Evolutionary conservation across 2,329 filamentous ascomycete species (phyloP), one percentile per base, ranked within the genome.

Genomic region (Fusarium buharicum): DNA sequence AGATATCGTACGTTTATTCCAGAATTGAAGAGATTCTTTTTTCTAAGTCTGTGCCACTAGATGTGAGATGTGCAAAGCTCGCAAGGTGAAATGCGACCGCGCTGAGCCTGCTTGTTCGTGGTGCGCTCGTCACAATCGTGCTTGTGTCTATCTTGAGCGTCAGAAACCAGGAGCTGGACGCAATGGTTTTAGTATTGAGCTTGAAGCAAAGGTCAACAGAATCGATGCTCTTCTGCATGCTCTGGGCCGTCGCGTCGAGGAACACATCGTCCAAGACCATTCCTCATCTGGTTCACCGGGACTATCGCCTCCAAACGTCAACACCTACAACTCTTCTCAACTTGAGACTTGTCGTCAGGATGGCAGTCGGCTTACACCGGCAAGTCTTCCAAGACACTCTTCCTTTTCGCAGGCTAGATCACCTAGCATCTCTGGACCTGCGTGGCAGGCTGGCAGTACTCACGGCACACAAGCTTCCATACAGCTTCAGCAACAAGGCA

Each of bases 101-200:
- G 77, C 78, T 30, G 83, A 85, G 66, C 84, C 84, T 2, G 82
- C 82, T n/a, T 91, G 88, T 74, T 87, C 87, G 18, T 91, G 88
- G 88, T 91, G 88, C 72, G 76, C 85, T 45, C 84, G 88, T 46
- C 90, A 91, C 73, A 83, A 83, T 55, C 85, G 89, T 62, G 67
- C 81, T 37, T 91, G 88, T 72, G 85, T 89, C 72, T 91, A 91
- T 72, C 86, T 85, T 59, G 88, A 90, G 68, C 81, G 88, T 37
- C 90, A 90, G 76, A 90, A 90, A 72, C 87, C 88, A 8, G 88
- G 89, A 3, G 79, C 85, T 39, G 79, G 84, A 33, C 78, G 84
- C 27, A 83, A 86, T 66, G 86, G 86, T 39, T 87, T 87, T 72
- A 84, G 84, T 13, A 77, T 85, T 46, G 86, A 89, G 74, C 79